Base-by-base conservation (phyloP, 352 stramenopile genomes). In the Globisporangium apiculatum region DNA sequence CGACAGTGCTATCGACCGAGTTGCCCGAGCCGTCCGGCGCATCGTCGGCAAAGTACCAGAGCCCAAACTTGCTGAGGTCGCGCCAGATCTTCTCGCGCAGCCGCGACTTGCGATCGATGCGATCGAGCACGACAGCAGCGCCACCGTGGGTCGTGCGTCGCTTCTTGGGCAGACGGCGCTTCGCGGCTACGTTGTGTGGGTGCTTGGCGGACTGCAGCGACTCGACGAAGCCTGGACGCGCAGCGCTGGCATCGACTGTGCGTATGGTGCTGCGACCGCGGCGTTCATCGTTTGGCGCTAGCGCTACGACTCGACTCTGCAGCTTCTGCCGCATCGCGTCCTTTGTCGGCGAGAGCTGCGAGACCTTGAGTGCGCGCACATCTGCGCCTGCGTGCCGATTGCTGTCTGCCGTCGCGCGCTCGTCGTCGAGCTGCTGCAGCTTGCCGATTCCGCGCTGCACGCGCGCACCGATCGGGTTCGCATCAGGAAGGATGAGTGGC, bases 81-180 rank as follows among this genome's bases (percentile, higher is more conserved):
- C 66, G 76, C 69, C 78, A 79, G 37, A 91, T 49, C 63, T 79
- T 85, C 50, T 79, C 68, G 14, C 64, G 54, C 9, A 89, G 62
- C 2, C 69, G 50, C 17, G 66, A 65, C 45, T 61, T 68, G 46
- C 53, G 52, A 43, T 76, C 76, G 1, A 73, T 51, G 0, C 53
- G 57, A 35, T 77, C 64, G 17, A 80, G 62, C 69, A 72, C 36
- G 38, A 83, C 63, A 0, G 62, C 40, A 7, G 69, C 36, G 55
- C 76, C 49, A 55, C 61, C 60, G 51, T 75, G 62, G 36, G 53
- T 64, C 58, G 72, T 66, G 49, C 53, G 53, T 24, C 62, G 65
- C 41, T 72, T 53, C 66, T 75, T 57, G 37, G 47, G 17, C 14
- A 57, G 31, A 12, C 55, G 60, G 14, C 54, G 57, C 68, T 58